Percentiles rank a stretch among this genome's conserved stretches.
Conservation (phyloP, 495 filamentous ascomycete genomes). For the Daldinia loculata region DNA sequence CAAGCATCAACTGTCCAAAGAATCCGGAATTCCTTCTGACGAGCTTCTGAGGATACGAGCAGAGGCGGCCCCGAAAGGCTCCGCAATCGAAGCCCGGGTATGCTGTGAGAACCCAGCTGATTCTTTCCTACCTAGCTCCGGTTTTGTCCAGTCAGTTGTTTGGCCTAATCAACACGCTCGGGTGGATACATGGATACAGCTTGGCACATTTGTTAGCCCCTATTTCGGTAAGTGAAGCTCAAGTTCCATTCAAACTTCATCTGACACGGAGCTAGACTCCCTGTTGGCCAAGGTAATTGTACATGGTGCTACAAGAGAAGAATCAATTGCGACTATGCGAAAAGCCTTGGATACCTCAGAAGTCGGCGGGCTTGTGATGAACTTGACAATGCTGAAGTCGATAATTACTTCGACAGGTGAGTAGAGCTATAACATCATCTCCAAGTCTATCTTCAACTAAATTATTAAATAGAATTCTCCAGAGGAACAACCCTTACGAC, state of each 20-base stretch:
- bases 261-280: conserved; percentile 53
- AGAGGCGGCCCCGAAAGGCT: conserved; percentile 14
- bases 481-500: conserved; percentile 31
- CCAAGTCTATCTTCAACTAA: background rate
- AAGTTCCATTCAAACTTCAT: background rate
- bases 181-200: conserved; percentile 70
- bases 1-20: conserved; percentile 26
- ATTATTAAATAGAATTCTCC: conserved; percentile 9
- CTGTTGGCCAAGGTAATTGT: conserved; percentile 71
- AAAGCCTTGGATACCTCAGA: conserved; percentile 51
- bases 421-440: background rate
- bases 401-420: conserved; percentile 51
- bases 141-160: conserved; percentile 63
- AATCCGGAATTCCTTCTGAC: conserved; percentile 25
- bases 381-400: conserved; percentile 62
- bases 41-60: conserved; percentile 20
- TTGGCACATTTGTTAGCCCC: conserved; percentile 62
- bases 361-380: conserved; percentile 66
- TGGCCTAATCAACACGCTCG: conserved; percentile 57
- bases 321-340: conserved; percentile 56
- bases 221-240: conserved; percentile 57
- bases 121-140: conserved; percentile 66
- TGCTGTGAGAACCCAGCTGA: conserved; percentile 69
- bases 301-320: conserved; percentile 53
- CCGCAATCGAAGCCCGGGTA: conserved; percentile 66